Evolutionary conservation across 306 rosid genomes (phyloP), one percentile per base, ranked within the genome.

Genomic region (Acacia crassicarpa): DNA sequence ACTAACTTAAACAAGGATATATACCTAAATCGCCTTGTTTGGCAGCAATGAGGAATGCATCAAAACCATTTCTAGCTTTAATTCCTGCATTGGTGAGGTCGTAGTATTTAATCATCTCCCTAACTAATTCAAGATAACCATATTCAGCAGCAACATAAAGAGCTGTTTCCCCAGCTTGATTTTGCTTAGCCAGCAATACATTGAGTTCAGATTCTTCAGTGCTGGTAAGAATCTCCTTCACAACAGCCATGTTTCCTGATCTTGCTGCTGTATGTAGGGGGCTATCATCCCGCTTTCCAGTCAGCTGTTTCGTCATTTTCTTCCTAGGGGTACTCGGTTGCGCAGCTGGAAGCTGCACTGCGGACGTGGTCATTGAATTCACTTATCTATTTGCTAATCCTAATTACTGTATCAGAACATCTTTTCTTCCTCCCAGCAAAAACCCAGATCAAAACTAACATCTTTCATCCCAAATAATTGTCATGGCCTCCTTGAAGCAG

Each of bases 1-100:
- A 78, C n/a, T 22, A 76, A 74, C 27, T 63, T 41, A 17, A 67
- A 66, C n/a, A 59, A 13, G 19, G 61, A 76, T 3, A 76, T 53
- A 58, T 80, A 93, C 99, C 97, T 84, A 93, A 62, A 88, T 92
- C 92, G 48, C 99, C 99, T 83, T 93, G 99, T 86, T 96, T 96
- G 74, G 98, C 93, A 76, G 99, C 98, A 86, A 96, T 92, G 88
- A 93, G 99, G 65, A 92, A 91, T 61, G 97, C 99, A 83, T 96
- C 99, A 78, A 93, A 89, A 48, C 99, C 97, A 53, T 96, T 96
- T 82, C 98, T 84, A 10, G 99, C 99, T 84, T 92, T 93, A 80
- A 89, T 90, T 81, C 88, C 92, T 1, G 98, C 98, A 51, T 84
- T 93, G 15, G 84, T 84, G 43, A 96, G 98, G 85, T 91, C 91